Base-by-base conservation (phyloP, 306 rosid genomes). In the Acacia crassicarpa region DNA sequence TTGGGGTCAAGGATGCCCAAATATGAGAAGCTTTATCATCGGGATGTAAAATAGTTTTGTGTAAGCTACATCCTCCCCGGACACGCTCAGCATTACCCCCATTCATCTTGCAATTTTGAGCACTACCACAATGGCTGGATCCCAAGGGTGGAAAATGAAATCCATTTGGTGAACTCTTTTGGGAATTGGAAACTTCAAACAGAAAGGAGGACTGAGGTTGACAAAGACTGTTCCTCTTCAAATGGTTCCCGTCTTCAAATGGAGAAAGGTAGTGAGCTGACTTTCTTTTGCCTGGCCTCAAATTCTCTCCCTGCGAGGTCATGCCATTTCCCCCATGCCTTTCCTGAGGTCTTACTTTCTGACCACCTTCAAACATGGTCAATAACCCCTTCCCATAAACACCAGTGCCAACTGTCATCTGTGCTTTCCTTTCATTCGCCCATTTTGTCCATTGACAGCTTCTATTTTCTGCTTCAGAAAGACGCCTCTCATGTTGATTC, bases 401-500 rank as follows among this genome's bases (percentile, higher is more conserved):
- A 69, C 75, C 38, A 33, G 74, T 75, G 70, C 72, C 80, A 81
- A 73, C 83, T 33, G 48, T 77, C 78, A 76, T 69, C 51, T 80
- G 90, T 73, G 41, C 71, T 62, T 79, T 84, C 79, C 76, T 80
- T 83, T 89, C 77, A 48, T 65, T 75, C 48, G 65, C 80, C 14
- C 80, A 71, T 71, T 67, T 75, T 83, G 87, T 85, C 8, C 33
- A 45, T 67, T 71, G 45, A n/a, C 23, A 49, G 62, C 76, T 83
- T 27, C 23, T 82, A 66, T 78, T 82, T 68, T 82, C 89, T 68
- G 83, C 80, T 83, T 85, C 86, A 43, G 80, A 83, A 73, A 82
- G 91, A 78, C 80, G 63, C 84, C 94, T 92, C 87, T 90, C 94
- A 38, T 87, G 86, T 63, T 90, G 94, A 87, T 87, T 83, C 83